Conservation (phyloP, 108 stramenopile genomes). For the Cafeteria roenbergensis region DNA sequence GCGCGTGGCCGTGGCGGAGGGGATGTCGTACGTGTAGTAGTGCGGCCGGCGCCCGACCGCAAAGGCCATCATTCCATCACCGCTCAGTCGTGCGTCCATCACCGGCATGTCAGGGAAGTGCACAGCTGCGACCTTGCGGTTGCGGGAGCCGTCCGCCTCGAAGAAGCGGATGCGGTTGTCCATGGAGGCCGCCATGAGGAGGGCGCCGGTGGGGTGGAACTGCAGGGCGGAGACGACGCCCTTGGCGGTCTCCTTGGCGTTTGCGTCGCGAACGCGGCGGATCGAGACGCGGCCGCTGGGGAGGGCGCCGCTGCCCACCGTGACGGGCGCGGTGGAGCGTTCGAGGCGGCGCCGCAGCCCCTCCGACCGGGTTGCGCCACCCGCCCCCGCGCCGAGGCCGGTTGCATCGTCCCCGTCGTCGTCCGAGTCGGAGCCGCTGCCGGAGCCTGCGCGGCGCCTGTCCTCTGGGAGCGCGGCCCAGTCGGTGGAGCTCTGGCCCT, state of each 20-base stretch:
- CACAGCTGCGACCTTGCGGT: constrained; percentile 72
- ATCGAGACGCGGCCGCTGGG: background rate
- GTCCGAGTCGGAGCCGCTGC: too few species aligned
- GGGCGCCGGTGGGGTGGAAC: constrained; percentile 62
- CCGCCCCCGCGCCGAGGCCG: too few species aligned
- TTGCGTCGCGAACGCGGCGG: background rate
- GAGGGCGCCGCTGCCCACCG: background rate
- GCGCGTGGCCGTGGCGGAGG: constrained; percentile 50
- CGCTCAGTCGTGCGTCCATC: constrained; percentile 63
- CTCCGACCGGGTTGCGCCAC: too few species aligned
- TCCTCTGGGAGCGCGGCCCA: too few species aligned
- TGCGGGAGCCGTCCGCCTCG: constrained; percentile 56
- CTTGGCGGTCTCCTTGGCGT: background rate
- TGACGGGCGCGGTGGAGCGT: background rate
- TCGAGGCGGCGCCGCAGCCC: too few species aligned
- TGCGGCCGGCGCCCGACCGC: constrained; percentile 68
- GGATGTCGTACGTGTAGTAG: constrained; percentile 78
- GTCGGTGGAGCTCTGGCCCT: too few species aligned
- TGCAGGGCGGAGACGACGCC: constrained; percentile 51
- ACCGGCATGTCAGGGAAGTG: constrained; percentile 78
- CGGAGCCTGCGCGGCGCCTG: too few species aligned
- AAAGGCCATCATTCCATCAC: constrained; percentile 58
- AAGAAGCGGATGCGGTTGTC: constrained; percentile 84
- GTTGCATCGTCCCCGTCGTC: too few species aligned
- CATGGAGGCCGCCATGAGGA: constrained; percentile 35